Conservation (phyloP, 306 rosid species). For the Cyclanthera cordifolia region DNA sequence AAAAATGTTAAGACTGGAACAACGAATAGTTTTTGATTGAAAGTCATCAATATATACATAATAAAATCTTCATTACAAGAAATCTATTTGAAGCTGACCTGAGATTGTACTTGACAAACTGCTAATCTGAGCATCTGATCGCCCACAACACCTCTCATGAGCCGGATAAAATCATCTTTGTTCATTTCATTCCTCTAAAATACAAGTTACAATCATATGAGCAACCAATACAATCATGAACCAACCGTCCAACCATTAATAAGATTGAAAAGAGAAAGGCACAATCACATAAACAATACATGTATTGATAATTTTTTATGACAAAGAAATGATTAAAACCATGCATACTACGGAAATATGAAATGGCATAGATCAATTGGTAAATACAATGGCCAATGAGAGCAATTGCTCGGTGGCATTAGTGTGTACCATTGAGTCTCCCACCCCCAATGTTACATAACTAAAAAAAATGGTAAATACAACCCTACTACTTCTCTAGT, state of each 20-base stretch:
- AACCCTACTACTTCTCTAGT: not conserved
- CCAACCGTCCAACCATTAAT: slow-evolving; percentile 6
- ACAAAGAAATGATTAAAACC: not conserved
- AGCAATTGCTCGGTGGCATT: too few relatives aligned
- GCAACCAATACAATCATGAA: slow-evolving; percentile 11
- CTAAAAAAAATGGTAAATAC: not conserved
- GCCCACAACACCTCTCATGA: slow-evolving; percentile 69
- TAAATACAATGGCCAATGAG: too few relatives aligned
- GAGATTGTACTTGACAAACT: slow-evolving; percentile 50
- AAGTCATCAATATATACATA: not conserved
- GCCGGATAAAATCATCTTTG: slow-evolving; percentile 71
- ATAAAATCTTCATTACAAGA: not conserved
- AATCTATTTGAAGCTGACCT: slow-evolving; percentile 29
- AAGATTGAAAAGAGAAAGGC: not conserved
- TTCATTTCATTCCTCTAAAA: slow-evolving; percentile 66
- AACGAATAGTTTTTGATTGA: not conserved
- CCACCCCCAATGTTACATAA: too few relatives aligned
- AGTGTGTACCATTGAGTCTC: too few relatives aligned
- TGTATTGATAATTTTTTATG: not conserved
- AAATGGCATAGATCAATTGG: not conserved
- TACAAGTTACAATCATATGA: slow-evolving; percentile 20
- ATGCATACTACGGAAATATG: not conserved
- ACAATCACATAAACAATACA: not conserved
- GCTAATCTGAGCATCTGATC: slow-evolving; percentile 83
- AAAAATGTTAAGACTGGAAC: slow-evolving; percentile 16